Percentiles rank a stretch among this genome's conserved stretches.
phyloP scores from a whole-genome alignment of 306 rosid species.

The Prunus mira region DNA sequence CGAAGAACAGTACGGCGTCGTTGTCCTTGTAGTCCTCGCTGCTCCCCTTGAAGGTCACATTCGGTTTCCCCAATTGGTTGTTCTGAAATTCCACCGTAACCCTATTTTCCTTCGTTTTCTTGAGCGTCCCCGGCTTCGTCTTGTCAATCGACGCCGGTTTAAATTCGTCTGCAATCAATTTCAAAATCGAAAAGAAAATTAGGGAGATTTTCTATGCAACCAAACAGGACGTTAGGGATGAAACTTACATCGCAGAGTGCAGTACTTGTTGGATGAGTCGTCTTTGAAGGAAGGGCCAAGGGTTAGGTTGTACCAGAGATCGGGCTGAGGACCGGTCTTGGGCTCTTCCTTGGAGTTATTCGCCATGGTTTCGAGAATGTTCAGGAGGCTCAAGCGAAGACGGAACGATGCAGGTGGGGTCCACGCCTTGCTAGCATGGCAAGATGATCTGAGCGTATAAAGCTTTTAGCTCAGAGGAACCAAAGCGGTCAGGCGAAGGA shows the following conservation, averaged over 20 bases:
- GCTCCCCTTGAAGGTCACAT: constrained; percentile 83
- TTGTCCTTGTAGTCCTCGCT: constrained; percentile 82
- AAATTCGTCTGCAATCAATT: constrained; percentile 60
- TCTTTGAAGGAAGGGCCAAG: constrained; percentile 83
- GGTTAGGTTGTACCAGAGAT: constrained; percentile 78
- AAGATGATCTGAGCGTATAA: neutral
- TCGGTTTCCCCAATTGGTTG: constrained; percentile 86
- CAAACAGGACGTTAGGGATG: neutral
- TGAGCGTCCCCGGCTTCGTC: constrained; percentile 62
- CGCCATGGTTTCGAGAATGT: constrained; percentile 40
- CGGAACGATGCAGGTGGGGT: neutral
- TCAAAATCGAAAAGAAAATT: neutral
- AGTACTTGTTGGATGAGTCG: constrained; percentile 72
- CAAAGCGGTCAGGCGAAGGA: neutral
- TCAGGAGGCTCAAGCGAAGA: constrained; percentile 10
- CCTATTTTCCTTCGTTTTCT: constrained; percentile 82
- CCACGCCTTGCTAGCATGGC: constrained; percentile 20
- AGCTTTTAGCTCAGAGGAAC: neutral
- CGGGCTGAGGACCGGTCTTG: constrained; percentile 68
- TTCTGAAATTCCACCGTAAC: constrained; percentile 81
- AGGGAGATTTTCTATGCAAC: constrained; percentile 14
- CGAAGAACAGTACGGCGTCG: constrained; percentile 85
- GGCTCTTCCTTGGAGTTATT: constrained; percentile 84
- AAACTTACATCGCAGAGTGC: constrained; percentile 86
- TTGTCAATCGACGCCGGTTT: constrained; percentile 93